Evolutionary conservation across 176 grass and related monocot species (phyloP).

Genomic region (Musa itinerans): DNA sequence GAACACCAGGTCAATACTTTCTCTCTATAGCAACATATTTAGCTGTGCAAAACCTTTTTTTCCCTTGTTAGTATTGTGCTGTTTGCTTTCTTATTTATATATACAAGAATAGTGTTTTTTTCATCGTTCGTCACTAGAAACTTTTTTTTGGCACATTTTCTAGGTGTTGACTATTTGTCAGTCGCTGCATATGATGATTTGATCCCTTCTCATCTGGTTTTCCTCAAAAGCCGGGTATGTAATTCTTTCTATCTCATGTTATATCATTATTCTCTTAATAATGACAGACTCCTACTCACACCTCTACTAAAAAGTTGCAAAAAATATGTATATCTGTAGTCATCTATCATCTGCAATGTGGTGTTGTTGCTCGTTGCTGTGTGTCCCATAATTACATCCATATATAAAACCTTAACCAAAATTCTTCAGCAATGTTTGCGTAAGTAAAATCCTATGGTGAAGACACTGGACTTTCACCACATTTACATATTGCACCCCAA

Average conservation of each 20-base stretch:
- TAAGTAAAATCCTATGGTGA: too few relatives aligned
- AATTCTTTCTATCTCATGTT: neutral
- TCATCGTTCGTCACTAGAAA: neutral
- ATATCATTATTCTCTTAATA: neutral
- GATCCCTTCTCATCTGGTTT: constrained; percentile 69
- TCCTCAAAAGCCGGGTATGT: constrained; percentile 70
- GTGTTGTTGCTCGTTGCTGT: too few relatives aligned
- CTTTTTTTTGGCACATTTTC: constrained; percentile 12
- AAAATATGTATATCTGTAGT: too few relatives aligned
- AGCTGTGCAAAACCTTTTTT: neutral
- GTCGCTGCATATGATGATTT: constrained; percentile 61
- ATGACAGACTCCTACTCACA: neutral
- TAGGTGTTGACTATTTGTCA: constrained; percentile 74
- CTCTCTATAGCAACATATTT: too few relatives aligned
- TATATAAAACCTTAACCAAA: too few relatives aligned
- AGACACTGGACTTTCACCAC: too few relatives aligned
- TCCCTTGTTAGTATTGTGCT: neutral
- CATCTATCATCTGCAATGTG: too few relatives aligned
- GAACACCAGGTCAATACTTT: too few relatives aligned
- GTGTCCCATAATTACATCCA: too few relatives aligned
- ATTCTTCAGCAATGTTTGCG: too few relatives aligned
- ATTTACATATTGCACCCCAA: too few relatives aligned
- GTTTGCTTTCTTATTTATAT: neutral
- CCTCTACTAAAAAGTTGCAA: too few relatives aligned
- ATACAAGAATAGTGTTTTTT: neutral